phyloP scores from a whole-genome alignment of 2,329 filamentous ascomycete genomes.

The Fusarium musae region DNA sequence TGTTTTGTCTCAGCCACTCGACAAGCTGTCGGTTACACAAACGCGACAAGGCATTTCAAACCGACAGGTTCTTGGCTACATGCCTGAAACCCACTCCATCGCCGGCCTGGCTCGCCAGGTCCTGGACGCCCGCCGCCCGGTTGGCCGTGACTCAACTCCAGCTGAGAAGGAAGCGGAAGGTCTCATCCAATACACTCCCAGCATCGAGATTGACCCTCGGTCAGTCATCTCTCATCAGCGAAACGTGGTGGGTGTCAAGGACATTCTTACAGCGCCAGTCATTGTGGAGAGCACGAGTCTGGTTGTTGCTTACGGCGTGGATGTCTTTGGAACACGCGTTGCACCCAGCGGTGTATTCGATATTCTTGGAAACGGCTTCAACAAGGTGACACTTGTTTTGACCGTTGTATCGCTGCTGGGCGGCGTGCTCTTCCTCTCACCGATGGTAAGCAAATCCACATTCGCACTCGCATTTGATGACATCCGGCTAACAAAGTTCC shows the following conservation, averaged over 20 bases:
- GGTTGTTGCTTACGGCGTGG: constrained; percentile 87
- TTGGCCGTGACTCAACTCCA: constrained; percentile 83
- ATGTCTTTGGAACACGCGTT: constrained; percentile 87
- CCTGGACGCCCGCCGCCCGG: constrained; percentile 86
- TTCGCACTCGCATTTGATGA: not conserved
- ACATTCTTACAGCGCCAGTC: constrained; percentile 80
- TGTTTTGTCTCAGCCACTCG: constrained; percentile 82
- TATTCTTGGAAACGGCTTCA: constrained; percentile 91
- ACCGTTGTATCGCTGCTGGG: constrained; percentile 84
- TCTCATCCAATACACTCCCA: constrained; percentile 77
- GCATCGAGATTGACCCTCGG: constrained; percentile 85
- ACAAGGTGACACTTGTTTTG: constrained; percentile 83
- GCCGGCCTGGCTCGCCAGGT: constrained; percentile 81
- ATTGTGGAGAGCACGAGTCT: constrained; percentile 91
- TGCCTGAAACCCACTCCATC: constrained; percentile 78
- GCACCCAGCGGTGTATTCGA: constrained; percentile 93
- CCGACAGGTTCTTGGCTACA: constrained; percentile 81
- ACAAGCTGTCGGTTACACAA: constrained; percentile 82
- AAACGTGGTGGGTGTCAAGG: constrained; percentile 79
- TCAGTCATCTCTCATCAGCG: constrained; percentile 83
- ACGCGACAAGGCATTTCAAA: constrained; percentile 92
- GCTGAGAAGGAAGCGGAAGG: constrained; percentile 84
- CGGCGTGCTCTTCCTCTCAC: constrained; percentile 82
- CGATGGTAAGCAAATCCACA: constrained; percentile 75
- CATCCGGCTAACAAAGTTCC: constrained; percentile 47